Evolutionary conservation across 139 green algal genomes (phyloP), one percentile per base, ranked within the genome.

Genomic region (Nannochloris sp.): DNA sequence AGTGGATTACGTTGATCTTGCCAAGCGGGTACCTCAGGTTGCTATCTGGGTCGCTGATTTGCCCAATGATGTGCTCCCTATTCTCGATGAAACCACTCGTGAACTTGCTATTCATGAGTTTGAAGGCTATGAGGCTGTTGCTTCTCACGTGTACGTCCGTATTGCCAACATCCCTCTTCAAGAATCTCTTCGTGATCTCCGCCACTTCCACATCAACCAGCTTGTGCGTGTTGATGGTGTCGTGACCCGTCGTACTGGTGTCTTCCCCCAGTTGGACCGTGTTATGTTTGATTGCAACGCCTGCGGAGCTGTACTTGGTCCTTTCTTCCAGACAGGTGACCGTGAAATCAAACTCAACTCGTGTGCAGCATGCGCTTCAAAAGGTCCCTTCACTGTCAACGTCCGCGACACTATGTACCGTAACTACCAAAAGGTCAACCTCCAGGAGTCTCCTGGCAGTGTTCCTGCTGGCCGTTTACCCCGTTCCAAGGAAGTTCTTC

Each of bases 381-480:
- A 92, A 72, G 94, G 92, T 3, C 91, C 92, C 8, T 98, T 98
- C 80, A 64, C 65, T 35, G 81, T 95, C 24, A 94, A 95, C 68
- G 76, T 74, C 37, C 60, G 66, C n/a, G 78, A 96, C 81, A 98
- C 94, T 3, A 66, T 97, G 36, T 99, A 98, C 85, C 77, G 87
- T 42, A 97, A 99, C 81, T 99, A 96, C 76, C 95, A 99, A 83
- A 97, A 96, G 83, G 73, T 99, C 29, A 96, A 89, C 36, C 81
- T 99, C 76, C 93, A 99, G 81, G 95, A 99, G 77, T 83, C 75
- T 36, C 95, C 95, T 8, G 91, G 94, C 32, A 88, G 51, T 1
- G 94, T 98, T 54, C 89, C 84, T 19, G 85, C 93, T 3, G 95
- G 95, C 7, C 88, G 93, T 19, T 83, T 99, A 65, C 95, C 95